Evolutionary conservation across 768 basidiomycete species (phyloP), one percentile per base, ranked within the genome.

Genomic region (Tulasnella sp.): DNA sequence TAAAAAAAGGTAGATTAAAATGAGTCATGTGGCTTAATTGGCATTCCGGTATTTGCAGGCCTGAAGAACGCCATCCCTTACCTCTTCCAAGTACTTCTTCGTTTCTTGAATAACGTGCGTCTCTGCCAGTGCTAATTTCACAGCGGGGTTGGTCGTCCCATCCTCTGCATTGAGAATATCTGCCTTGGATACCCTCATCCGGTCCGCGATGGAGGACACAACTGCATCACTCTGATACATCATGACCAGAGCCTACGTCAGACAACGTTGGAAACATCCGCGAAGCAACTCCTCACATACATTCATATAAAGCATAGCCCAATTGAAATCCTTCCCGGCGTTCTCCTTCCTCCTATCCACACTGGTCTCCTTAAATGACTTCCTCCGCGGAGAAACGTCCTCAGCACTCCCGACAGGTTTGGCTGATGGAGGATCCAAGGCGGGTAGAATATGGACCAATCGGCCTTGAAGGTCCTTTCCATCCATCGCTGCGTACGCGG

Each of bases 251-350:
- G 32, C 37, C 40, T 15, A 70, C 77, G n/a, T 77, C 75, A 15
- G 37, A 23, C 32, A 16, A 44, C 40, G 46, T 3, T 1, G 35
- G 61, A n/a, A 26, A 29, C 26, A 10, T 13, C 23, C 23, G 57
- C 18, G 29, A 69, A 15, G 39, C 48, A 16, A 26, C 13, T 35
- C 7, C n/a, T 2, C 32, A 44, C 79, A n/a, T 86, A 98, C 97
- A 87, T 98, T 99, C 94, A 98, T 96, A 83, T 96, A 98, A 77
- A 99, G 83, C 88, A 95, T 92, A 74, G 91, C 90, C 95, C 95
- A 97, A 83, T 94, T 95, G 82, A 96, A 95, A 77, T 92, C 92
- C 80, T 91, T 91, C 42, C 91, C 91, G 20, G 92, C 91, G 44
- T 83, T 85, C 15, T 88, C 86, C 83, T 91, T 95, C 78, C 90